These are phyloP conservation scores for Chalciporus pseudorubinellus DNA, from an alignment of 768 basidiomycete genomes.

Conservation along the genomic window DNA sequence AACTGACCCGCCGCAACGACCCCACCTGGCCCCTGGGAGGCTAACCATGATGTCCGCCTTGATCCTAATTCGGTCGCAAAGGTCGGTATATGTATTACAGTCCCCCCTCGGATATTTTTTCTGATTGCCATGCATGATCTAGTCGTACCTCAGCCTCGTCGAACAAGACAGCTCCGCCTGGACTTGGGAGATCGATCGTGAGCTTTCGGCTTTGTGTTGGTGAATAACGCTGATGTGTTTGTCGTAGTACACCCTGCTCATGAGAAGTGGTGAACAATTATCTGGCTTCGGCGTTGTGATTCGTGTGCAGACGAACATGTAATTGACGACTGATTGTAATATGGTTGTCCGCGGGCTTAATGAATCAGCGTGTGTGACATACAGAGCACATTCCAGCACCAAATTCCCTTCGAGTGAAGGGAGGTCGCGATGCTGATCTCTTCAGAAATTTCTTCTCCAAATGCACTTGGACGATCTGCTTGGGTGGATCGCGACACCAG, in stretches of 20 bases:
- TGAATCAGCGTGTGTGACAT: no score
- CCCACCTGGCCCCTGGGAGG: conserved; percentile 42
- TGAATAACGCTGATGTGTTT: not conserved
- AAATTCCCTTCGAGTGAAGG: no score
- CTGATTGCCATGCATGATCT: conserved; percentile 1
- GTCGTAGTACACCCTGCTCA: conserved; percentile 50
- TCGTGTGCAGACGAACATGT: no score
- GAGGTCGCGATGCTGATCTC: no score
- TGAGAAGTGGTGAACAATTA: conserved; percentile 45
- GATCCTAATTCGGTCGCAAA: conserved; percentile 68
- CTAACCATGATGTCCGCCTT: conserved; percentile 48
- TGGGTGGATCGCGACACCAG: no score
- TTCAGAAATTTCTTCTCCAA: no score
- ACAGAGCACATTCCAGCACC: no score
- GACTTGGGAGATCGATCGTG: conserved; percentile 81
- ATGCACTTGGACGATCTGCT: no score
- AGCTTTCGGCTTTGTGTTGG: conserved; percentile 26
- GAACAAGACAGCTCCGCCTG: conserved; percentile 70
- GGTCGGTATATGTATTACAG: conserved; percentile 35
- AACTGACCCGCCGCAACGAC: conserved; percentile 35
- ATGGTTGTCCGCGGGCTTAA: no score
- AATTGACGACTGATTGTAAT: no score
- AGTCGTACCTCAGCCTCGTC: conserved; percentile 67
- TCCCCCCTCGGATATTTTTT: not conserved
- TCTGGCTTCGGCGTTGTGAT: not conserved